Base-by-base conservation (phyloP, 345 rosid species). In the Gossypium arboreum region DNA sequence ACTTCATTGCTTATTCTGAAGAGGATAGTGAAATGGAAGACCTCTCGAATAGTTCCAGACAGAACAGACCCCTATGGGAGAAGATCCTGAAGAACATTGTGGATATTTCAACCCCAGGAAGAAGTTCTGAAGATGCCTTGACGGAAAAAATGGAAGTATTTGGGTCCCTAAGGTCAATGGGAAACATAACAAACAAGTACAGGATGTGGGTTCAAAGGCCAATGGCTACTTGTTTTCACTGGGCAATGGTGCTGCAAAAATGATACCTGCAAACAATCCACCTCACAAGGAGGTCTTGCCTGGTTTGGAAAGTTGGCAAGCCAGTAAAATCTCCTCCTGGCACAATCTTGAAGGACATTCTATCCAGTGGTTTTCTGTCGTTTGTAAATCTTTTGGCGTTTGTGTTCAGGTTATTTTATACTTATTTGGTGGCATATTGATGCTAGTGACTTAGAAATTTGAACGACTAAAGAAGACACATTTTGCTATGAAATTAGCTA, bases 341-440 rank as follows among this genome's bases (percentile, higher is more conserved):
- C 97, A 95, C 82, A 92, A 86, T 88, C 87, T 80, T 56, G 97
- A 91, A 82, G 98, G 97, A 72, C 97, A 91, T 77, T 90, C 96
- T 66, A 85, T 95, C 76, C 97, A 86, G 12, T 95, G 99, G 99
- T 84, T 95, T 71, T 88, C 84, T 78, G 94, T 95, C 47, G 94
- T 89, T 66, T 95, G 93, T 86, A 84, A 79, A 43, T 66, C 61
- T 16, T 77, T 51, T 17, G n/a, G 64, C 67, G 25, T 16, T 59
- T 45, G n/a, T 43, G 41, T 48, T 64, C 50, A 41, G 24, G 17
- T 60, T 47, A 54, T 10, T 55, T 72, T 25, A 20, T 12, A 10
- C 29, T 45, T 25, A 2, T 16, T 12, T 78, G 45, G 22, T 62
- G 65, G 64, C 72, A 34, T 58, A 10, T 58, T 22, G 62, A 10